Conservation (phyloP, 2,329 filamentous ascomycete genomes). For the Mariannaea sp. region DNA sequence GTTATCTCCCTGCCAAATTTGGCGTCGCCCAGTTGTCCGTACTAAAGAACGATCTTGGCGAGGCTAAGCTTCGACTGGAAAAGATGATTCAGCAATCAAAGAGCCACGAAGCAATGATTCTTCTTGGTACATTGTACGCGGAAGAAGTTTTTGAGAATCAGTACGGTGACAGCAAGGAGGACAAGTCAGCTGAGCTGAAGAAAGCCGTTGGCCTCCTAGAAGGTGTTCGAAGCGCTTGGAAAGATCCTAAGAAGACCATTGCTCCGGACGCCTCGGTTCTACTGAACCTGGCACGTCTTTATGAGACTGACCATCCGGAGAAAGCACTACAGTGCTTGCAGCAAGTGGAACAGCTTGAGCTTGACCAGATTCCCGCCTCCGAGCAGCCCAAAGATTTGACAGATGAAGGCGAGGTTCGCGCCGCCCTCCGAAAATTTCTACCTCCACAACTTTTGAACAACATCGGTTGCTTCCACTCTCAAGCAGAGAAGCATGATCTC, state of each 20-base stretch:
- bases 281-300: slow-evolving; percentile 88
- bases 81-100: slow-evolving; percentile 90
- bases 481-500: slow-evolving; percentile 77
- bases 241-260: slow-evolving; percentile 85
- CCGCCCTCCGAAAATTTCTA: slow-evolving; percentile 73
- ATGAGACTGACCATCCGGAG: slow-evolving; percentile 83
- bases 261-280: slow-evolving; percentile 84
- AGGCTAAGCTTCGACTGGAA: slow-evolving; percentile 90
- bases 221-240: slow-evolving; percentile 84
- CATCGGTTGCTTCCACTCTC: slow-evolving; percentile 94
- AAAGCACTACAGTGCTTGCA: slow-evolving; percentile 90
- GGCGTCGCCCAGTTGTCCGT: slow-evolving; percentile 90
- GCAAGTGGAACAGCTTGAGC: slow-evolving; percentile 88
- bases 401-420: slow-evolving; percentile 64
- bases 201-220: slow-evolving; percentile 88
- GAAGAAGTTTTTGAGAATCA: slow-evolving; percentile 90
- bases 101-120: slow-evolving; percentile 84
- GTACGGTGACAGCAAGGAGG: slow-evolving; percentile 74
- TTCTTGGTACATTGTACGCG: slow-evolving; percentile 89
- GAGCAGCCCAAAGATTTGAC: slow-evolving; percentile 62
- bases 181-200: slow-evolving; percentile 82
- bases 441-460: slow-evolving; percentile 95
- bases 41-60: slow-evolving; percentile 80
- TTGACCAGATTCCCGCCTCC: slow-evolving; percentile 75
- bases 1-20: slow-evolving; percentile 93